phyloP scores from a whole-genome alignment of 164 flowering plant species.

The Piper betle region DNA sequence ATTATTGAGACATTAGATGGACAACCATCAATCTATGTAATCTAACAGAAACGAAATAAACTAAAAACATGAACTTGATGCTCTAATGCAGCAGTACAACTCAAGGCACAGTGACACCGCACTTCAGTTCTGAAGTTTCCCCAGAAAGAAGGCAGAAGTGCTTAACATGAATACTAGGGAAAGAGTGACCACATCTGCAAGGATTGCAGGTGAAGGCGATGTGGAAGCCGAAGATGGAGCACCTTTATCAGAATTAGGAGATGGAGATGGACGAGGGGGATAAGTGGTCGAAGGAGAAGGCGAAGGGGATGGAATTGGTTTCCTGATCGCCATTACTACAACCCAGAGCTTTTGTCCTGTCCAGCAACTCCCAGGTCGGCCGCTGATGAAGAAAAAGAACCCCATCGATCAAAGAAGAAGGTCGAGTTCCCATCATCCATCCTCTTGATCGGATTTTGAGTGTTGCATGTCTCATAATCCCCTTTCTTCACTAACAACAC shows the following conservation, averaged over 20 bases:
- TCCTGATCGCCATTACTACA: conserved; percentile 35
- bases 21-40: no score
- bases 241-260: not conserved
- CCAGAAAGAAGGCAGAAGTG: not conserved
- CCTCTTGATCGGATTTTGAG: conserved; percentile 25
- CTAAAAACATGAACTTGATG: no score
- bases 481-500: conserved; percentile 48
- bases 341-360: conserved; percentile 43
- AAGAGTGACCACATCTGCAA: not conserved
- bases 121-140: not conserved
- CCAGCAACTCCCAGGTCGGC: conserved; percentile 23
- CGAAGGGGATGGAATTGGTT: not conserved
- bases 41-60: no score
- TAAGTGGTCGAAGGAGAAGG: conserved; percentile 1
- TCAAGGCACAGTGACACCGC: no score
- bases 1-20: no score
- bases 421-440: conserved; percentile 27
- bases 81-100: no score
- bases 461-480: conserved; percentile 44
- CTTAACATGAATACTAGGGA: not conserved
- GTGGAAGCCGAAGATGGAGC: not conserved
- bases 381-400: conserved; percentile 58
- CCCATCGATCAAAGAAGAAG: conserved; percentile 35
- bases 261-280: not conserved
- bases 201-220: not conserved